phyloP scores from a whole-genome alignment of 345 rosid species.

The Lepidium africanum region DNA sequence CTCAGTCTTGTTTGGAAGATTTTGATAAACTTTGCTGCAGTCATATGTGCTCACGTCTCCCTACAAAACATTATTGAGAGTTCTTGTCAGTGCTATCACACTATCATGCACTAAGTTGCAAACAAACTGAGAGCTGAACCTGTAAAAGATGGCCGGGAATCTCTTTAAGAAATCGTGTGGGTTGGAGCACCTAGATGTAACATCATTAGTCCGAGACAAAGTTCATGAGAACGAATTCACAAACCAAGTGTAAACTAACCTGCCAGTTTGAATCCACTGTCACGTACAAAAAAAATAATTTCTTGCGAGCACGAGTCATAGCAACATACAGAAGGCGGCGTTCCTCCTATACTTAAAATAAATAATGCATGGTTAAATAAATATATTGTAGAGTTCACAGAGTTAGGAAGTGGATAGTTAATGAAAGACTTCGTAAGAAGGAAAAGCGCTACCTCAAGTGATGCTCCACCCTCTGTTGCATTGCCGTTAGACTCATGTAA shows the following conservation, averaged over 20 bases:
- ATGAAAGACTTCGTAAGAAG: not conserved
- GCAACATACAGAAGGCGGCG: conserved; percentile 87
- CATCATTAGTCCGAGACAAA: conserved; percentile 19
- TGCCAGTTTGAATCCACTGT: conserved; percentile 89
- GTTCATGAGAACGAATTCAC: not conserved
- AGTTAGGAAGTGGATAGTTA: not conserved
- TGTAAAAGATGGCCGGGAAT: conserved; percentile 76
- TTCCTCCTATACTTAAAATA: conserved; percentile 59
- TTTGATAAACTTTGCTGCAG: conserved; percentile 33
- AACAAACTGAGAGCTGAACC: conserved; percentile 37
- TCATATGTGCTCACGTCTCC: conserved; percentile 40
- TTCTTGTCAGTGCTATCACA: conserved; percentile 1
- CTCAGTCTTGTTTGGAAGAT: conserved; percentile 27
- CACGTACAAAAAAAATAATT: conserved; percentile 67
- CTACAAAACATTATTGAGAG: conserved; percentile 27
- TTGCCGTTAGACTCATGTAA: conserved; percentile 57
- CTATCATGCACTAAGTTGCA: conserved; percentile 1
- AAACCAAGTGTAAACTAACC: conserved; percentile 40
- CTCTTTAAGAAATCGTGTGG: conserved; percentile 91
- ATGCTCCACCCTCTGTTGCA: conserved; percentile 44
- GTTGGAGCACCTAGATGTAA: conserved; percentile 67
- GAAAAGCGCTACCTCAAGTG: conserved; percentile 51
- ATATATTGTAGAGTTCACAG: not conserved
- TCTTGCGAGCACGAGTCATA: conserved; percentile 91
- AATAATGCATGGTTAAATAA: not conserved